Percentiles rank a stretch among this genome's conserved stretches.
These are phyloP conservation scores for Sisymbrium irio DNA, from an alignment of 345 rosid species.

Conservation along the genomic window DNA sequence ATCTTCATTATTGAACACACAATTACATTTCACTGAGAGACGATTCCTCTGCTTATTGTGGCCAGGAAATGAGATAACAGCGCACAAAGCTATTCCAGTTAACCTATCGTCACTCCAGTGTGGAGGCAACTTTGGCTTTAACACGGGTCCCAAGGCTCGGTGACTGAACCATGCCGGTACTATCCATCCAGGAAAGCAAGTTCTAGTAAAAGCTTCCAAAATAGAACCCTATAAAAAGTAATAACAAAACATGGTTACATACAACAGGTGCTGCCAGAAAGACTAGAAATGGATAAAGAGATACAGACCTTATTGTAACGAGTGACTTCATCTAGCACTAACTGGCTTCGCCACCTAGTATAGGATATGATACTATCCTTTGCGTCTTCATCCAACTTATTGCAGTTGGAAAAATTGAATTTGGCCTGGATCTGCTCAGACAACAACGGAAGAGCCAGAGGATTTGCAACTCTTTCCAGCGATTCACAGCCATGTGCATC, in stretches of 20 bases:
- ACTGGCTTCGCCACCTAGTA: background rate
- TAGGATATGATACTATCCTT: background rate
- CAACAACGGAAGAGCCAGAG: background rate
- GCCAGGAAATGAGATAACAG: background rate
- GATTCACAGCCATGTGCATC: background rate
- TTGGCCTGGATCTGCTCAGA: background rate
- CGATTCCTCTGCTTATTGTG: background rate
- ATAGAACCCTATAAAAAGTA: background rate
- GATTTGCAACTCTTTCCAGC: background rate
- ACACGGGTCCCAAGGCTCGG: background rate
- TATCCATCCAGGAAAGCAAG: background rate
- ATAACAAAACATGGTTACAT: background rate
- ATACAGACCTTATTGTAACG: background rate
- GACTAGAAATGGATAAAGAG: background rate
- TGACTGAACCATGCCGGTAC: background rate
- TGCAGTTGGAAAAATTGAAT: conserved; percentile 2
- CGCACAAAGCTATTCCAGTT: background rate
- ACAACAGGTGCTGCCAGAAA: no score
- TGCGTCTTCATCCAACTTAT: background rate
- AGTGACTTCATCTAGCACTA: background rate
- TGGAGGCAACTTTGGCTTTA: background rate
- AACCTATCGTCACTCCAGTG: background rate
- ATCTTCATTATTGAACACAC: background rate
- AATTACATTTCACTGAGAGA: no score
- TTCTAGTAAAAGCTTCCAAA: background rate